Conservation (phyloP, 805 yeast genomes). For the Saccharomycopsis guyanensis region DNA sequence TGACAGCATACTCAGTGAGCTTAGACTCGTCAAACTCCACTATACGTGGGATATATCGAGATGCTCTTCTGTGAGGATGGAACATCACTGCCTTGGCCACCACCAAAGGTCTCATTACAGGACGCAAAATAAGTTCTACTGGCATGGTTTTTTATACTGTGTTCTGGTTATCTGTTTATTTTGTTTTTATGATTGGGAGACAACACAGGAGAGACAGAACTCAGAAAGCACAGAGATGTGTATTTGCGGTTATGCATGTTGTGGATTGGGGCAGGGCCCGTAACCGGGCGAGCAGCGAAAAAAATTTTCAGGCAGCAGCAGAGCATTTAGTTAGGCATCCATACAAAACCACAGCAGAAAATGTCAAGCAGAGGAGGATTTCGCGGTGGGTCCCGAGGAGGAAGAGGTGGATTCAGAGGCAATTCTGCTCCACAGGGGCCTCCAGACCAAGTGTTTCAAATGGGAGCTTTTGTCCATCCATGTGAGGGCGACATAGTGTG, state of each 20-base stretch:
- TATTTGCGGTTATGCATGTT: background rate
- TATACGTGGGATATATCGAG: conserved; percentile 48
- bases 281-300: background rate
- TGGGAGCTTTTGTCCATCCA: conserved; percentile 87
- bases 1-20: conserved; percentile 38
- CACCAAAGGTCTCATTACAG: conserved; percentile 53
- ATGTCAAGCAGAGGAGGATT: conserved; percentile 41
- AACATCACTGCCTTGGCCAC: conserved; percentile 46
- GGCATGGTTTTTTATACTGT: conserved; percentile 36
- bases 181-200: background rate
- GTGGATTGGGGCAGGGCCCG: background rate
- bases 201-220: background rate
- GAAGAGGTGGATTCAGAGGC: conserved; percentile 54
- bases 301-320: background rate
- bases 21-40: conserved; percentile 34
- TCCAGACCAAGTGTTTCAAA: conserved; percentile 88
- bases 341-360: background rate
- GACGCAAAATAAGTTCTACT: conserved; percentile 48
- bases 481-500: conserved; percentile 98
- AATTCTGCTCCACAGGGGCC: conserved; percentile 83
- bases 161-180: background rate
- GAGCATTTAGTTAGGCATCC: background rate
- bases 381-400: conserved; percentile 49
- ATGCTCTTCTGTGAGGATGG: conserved; percentile 48
- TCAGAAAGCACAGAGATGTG: background rate